Evolutionary conservation across 106 monocot species (phyloP).

Genomic region (Cymbidium sinense): DNA sequence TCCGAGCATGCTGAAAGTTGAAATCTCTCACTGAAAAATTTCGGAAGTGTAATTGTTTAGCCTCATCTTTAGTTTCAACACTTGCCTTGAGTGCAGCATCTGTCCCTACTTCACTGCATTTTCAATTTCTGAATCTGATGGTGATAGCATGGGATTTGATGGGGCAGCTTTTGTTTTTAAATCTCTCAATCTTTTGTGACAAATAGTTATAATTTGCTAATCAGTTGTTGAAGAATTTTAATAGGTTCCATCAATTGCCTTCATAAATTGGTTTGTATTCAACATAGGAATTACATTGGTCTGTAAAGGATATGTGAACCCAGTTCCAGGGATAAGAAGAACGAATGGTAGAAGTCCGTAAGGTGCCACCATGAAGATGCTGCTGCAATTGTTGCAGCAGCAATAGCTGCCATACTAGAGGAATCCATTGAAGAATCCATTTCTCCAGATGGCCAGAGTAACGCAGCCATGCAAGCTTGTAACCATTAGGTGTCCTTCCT

Average conservation of each 20-base stretch:
- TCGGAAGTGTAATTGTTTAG: constrained; percentile 9
- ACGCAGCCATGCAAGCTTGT: constrained; percentile 71
- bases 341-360: constrained; percentile 64
- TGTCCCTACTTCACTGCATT: constrained; percentile 45
- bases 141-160: not conserved
- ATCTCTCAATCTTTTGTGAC: not conserved
- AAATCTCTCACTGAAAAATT: constrained; percentile 31
- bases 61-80: constrained; percentile 22
- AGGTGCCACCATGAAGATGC: constrained; percentile 87
- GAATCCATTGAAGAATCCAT: constrained; percentile 20
- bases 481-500: too few species aligned
- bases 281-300: not conserved
- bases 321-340: constrained; percentile 34
- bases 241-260: not conserved
- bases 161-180: not conserved
- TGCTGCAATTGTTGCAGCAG: constrained; percentile 79
- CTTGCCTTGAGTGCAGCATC: constrained; percentile 19
- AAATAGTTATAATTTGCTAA: not conserved
- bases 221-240: not conserved
- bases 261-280: not conserved
- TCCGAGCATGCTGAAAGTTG: constrained; percentile 26
- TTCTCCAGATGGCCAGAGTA: constrained; percentile 56
- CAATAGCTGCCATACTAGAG: constrained; percentile 53
- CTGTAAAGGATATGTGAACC: constrained; percentile 28
- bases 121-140: not conserved